A percentile compares a stretch with the other conserved stretches of the same genome.
Evolutionary conservation across 2,329 filamentous ascomycete species (phyloP).

Genomic region (Apiospora koreana): DNA sequence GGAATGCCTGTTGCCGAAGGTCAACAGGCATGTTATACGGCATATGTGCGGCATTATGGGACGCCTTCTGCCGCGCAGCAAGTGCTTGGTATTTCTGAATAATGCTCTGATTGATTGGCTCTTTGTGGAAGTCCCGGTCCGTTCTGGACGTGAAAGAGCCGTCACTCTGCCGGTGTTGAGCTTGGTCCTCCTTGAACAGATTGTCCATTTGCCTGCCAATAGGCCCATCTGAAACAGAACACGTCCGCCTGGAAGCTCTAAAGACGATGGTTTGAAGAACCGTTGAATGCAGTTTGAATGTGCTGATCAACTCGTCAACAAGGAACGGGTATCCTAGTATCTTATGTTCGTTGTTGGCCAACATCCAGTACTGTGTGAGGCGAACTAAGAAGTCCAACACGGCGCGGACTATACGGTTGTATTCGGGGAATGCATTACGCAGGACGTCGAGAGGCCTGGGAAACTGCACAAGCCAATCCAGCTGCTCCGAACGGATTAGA

Average conservation of each 20-base stretch:
- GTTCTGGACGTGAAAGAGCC: constrained; percentile 18
- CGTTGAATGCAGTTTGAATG: constrained; percentile 49
- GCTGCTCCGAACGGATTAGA: constrained; percentile 26
- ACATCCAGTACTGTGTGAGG: constrained; percentile 43
- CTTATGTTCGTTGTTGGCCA: constrained; percentile 37
- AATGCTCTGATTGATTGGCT: constrained; percentile 24
- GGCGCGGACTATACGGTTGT: constrained; percentile 24
- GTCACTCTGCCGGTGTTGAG: constrained; percentile 23
- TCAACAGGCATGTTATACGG: background rate
- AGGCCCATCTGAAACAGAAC: constrained; percentile 39
- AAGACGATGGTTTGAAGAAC: constrained; percentile 58
- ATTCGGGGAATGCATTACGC: constrained; percentile 17
- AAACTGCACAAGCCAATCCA: constrained; percentile 40
- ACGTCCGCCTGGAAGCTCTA: constrained; percentile 48
- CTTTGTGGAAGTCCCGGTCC: constrained; percentile 10
- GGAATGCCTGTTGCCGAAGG: constrained; percentile 1
- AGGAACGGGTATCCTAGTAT: constrained; percentile 52
- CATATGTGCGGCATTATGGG: background rate
- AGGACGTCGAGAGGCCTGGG: constrained; percentile 28
- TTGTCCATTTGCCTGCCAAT: constrained; percentile 35
- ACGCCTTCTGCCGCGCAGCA: background rate
- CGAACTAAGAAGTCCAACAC: constrained; percentile 47
- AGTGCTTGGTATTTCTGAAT: constrained; percentile 19
- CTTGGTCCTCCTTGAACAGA: constrained; percentile 38
- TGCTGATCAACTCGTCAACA: constrained; percentile 54